A percentile compares a stretch with the other conserved stretches of the same genome.
Evolutionary conservation across 2,329 filamentous ascomycete species (phyloP).

Genomic region (Penicillium capsulatum): DNA sequence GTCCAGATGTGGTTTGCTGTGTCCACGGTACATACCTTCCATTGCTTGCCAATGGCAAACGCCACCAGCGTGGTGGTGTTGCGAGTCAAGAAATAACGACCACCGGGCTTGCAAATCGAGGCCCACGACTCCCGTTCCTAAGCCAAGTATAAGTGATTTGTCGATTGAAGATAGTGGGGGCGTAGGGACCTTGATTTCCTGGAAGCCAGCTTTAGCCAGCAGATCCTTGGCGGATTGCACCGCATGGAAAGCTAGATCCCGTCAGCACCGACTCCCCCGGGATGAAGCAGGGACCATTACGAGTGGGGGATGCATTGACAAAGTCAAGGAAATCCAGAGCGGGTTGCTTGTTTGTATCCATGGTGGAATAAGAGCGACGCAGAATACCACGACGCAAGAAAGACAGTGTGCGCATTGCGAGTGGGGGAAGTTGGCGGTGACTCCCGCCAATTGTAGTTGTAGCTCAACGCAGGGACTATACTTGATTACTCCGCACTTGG

Average conservation of each 20-base stretch:
- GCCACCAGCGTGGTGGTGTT: slow-evolving; percentile 90
- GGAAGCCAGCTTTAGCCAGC: slow-evolving; percentile 79
- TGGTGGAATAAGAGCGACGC: slow-evolving; percentile 21
- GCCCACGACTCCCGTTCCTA: slow-evolving; percentile 86
- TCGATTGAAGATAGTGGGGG: neutral
- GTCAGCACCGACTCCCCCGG: slow-evolving; percentile 5
- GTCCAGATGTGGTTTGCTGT: neutral
- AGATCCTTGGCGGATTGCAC: slow-evolving; percentile 73
- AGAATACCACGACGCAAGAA: slow-evolving; percentile 10
- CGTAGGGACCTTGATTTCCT: slow-evolving; percentile 64
- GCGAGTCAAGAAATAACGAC: slow-evolving; percentile 93
- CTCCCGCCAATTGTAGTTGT: too few relatives aligned
- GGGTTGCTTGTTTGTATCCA: slow-evolving; percentile 36
- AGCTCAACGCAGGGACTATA: too few relatives aligned
- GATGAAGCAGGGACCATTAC: slow-evolving; percentile 46
- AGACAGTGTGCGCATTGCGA: slow-evolving; percentile 11
- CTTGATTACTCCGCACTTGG: too few relatives aligned
- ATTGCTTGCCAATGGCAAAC: slow-evolving; percentile 85
- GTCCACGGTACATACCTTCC: slow-evolving; percentile 56
- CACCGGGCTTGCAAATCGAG: slow-evolving; percentile 71
- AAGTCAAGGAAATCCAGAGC: slow-evolving; percentile 87
- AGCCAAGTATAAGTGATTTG: neutral
- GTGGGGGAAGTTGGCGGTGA: slow-evolving; percentile 14
- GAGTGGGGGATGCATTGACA: slow-evolving; percentile 89
- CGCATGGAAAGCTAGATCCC: slow-evolving; percentile 77